Percentiles rank a stretch among this genome's conserved stretches.
These are phyloP conservation scores for Turritis glabra DNA, from an alignment of 345 rosid genomes.

Conservation along the genomic window DNA sequence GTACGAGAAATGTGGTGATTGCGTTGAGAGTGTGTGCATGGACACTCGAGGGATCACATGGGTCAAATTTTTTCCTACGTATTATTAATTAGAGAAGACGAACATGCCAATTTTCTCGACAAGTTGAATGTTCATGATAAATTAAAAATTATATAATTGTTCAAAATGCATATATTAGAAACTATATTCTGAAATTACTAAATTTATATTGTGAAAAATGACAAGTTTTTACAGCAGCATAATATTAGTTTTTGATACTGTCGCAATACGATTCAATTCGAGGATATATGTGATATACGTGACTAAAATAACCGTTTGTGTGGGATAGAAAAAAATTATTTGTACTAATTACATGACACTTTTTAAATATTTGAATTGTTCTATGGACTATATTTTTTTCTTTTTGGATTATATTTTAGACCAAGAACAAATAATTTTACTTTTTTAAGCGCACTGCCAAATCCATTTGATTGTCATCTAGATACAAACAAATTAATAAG, in stretches of 20 bases:
- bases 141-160: not conserved
- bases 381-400: too few species aligned
- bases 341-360: not conserved
- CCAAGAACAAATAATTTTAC: too few species aligned
- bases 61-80: not conserved
- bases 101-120: conserved; percentile 25
- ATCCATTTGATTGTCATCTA: too few species aligned
- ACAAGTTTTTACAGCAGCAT: not conserved
- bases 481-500: too few species aligned
- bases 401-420: too few species aligned
- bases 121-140: conserved; percentile 14
- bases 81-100: conserved; percentile 15
- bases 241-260: not conserved
- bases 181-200: not conserved
- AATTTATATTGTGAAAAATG: not conserved
- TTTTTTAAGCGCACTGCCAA: too few species aligned
- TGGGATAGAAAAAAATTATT: not conserved
- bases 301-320: not conserved
- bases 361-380: too few species aligned
- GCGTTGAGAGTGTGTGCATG: conserved; percentile 19
- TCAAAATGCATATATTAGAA: not conserved
- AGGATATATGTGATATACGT: too few species aligned
- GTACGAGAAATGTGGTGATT: not conserved
- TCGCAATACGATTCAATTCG: not conserved
- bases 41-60: conserved; percentile 20